phyloP scores from a whole-genome alignment of 495 filamentous ascomycete species.

The Cercophora scortea region DNA sequence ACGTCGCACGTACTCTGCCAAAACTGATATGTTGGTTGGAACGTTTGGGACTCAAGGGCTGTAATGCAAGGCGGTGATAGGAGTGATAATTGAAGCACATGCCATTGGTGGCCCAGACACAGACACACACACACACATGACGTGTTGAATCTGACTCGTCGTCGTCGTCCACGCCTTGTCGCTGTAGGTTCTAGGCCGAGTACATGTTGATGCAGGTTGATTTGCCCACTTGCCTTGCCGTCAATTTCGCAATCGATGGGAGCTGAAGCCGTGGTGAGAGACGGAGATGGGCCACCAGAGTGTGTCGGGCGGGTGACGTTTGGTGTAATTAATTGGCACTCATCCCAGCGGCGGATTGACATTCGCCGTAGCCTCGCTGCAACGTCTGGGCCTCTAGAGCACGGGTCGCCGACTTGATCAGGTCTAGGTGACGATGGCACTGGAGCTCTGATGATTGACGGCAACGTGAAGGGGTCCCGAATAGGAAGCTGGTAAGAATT shows the following conservation, averaged over 20 bases:
- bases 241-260: slow-evolving; percentile 1
- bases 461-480: slow-evolving; percentile 7
- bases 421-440: not conserved
- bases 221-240: too few species aligned
- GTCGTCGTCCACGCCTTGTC: too few species aligned
- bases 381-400: not conserved
- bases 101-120: too few species aligned
- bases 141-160: too few species aligned
- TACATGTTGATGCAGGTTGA: not conserved
- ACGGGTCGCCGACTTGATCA: not conserved
- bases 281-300: slow-evolving; percentile 23
- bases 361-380: not conserved
- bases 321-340: not conserved
- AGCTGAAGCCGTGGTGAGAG: not conserved
- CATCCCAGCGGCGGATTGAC: not conserved
- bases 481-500: slow-evolving; percentile 20
- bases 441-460: slow-evolving; percentile 7
- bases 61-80: too few species aligned
- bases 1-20: not conserved
- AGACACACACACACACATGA: too few species aligned
- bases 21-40: not conserved
- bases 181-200: not conserved
- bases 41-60: not conserved
- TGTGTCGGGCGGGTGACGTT: not conserved
- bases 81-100: too few species aligned